Percentiles rank a stretch among this genome's conserved stretches.
phyloP scores from a whole-genome alignment of 2,329 filamentous ascomycete genomes.

The Paraphaeosphaeria sporulosa region DNA sequence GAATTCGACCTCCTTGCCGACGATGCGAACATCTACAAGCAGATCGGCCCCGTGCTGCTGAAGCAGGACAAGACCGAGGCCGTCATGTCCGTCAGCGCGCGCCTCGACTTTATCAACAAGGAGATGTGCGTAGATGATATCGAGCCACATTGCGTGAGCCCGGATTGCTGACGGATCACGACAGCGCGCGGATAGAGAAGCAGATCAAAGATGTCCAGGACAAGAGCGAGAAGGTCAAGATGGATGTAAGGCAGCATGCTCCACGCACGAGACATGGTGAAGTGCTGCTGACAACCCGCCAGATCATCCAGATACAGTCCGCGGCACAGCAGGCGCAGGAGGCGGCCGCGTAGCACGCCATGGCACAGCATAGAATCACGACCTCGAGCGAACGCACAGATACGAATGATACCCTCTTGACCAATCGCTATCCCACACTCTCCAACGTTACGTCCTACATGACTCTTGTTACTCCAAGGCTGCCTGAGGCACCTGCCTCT shows the following conservation, averaged over 20 bases:
- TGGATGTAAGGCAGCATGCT: conserved; percentile 61
- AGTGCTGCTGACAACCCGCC: conserved; percentile 10
- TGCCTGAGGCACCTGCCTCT: neutral
- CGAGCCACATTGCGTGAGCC: neutral
- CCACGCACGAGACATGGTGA: neutral
- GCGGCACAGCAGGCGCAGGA: conserved; percentile 39
- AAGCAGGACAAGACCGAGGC: conserved; percentile 96
- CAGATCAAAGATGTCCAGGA: conserved; percentile 71
- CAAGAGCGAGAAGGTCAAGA: conserved; percentile 70
- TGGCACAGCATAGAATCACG: neutral
- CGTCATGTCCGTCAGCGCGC: conserved; percentile 86
- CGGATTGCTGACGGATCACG: conserved; percentile 7
- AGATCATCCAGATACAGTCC: conserved; percentile 44
- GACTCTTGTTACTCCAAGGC: neutral
- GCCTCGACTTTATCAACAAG: conserved; percentile 89
- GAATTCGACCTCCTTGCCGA: conserved; percentile 83
- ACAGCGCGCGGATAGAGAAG: conserved; percentile 70
- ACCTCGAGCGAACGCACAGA: neutral
- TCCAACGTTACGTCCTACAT: too few relatives aligned
- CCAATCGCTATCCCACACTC: neutral
- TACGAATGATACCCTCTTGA: conserved; percentile 12
- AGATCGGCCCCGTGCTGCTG: conserved; percentile 88
- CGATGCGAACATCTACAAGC: conserved; percentile 92
- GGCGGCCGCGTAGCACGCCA: conserved; percentile 18
- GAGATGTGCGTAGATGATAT: conserved; percentile 74